phyloP scores from a whole-genome alignment of 495 filamentous ascomycete species.

The Trichoderma reesei region DNA sequence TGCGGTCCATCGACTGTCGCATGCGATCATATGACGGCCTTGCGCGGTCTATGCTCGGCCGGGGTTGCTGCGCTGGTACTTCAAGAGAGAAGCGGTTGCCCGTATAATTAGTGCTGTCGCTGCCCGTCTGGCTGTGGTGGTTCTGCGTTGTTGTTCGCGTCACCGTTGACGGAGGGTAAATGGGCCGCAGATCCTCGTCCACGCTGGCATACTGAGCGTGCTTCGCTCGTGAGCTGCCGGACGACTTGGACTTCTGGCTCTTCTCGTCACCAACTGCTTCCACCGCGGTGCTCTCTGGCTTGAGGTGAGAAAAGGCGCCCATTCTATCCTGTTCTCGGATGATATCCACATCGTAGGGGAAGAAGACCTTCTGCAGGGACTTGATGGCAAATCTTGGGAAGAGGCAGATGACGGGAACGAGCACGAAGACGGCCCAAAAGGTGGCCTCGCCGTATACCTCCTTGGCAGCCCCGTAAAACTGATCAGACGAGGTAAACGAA shows the following conservation, averaged over 20 bases:
- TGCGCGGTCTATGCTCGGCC: slow-evolving; percentile 57
- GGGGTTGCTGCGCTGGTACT: slow-evolving; percentile 20
- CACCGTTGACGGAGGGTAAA: slow-evolving; percentile 75
- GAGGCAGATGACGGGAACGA: slow-evolving; percentile 69
- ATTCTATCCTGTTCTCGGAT: slow-evolving; percentile 80
- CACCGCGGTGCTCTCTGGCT: slow-evolving; percentile 14
- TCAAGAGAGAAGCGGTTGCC: slow-evolving; percentile 47
- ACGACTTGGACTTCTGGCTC: slow-evolving; percentile 29
- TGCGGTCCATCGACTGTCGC: slow-evolving; percentile 61
- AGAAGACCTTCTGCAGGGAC: slow-evolving; percentile 81
- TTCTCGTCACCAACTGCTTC: slow-evolving; percentile 18
- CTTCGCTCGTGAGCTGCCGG: slow-evolving; percentile 50
- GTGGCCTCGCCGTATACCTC: slow-evolving; percentile 70
- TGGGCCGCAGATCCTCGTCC: slow-evolving; percentile 76
- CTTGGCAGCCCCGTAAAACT: slow-evolving; percentile 57
- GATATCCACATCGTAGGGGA: slow-evolving; percentile 89
- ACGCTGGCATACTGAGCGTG: slow-evolving; percentile 49
- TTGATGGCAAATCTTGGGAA: slow-evolving; percentile 82
- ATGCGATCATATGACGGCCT: slow-evolving; percentile 72
- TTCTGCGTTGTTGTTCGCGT: slow-evolving; percentile 73
- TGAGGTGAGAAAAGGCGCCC: slow-evolving; percentile 68
- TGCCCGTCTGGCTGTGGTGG: slow-evolving; percentile 77
- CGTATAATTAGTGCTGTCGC: slow-evolving; percentile 89
- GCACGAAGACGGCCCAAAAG: slow-evolving; percentile 75
- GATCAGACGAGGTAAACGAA: slow-evolving; percentile 46